Percentiles rank a stretch among this genome's conserved stretches.
Conservation (phyloP, 768 basidiomycete genomes). For the Sporobolomyces pararoseus region DNA sequence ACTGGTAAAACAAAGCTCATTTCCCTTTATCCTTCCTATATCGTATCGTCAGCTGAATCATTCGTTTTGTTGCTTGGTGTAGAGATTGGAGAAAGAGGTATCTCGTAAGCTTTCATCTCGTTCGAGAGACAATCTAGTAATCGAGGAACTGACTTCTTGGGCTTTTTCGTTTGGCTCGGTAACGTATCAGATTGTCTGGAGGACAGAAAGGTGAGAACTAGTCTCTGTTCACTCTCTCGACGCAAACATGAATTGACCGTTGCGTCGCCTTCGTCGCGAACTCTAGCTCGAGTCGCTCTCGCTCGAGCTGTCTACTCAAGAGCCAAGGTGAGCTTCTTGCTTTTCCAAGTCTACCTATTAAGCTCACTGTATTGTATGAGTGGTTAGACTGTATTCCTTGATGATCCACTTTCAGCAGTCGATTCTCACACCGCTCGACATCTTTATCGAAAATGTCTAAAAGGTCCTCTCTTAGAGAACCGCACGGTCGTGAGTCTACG, state of each 20-base stretch:
- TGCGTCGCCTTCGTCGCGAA: too few species aligned
- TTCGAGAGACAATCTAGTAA: neutral
- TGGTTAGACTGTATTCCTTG: constrained; percentile 51
- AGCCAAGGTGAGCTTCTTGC: constrained; percentile 58
- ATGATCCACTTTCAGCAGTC: constrained; percentile 45
- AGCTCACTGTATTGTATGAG: too few species aligned
- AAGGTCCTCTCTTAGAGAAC: constrained; percentile 70
- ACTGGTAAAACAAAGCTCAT: constrained; percentile 49
- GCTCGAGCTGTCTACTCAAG: constrained; percentile 89
- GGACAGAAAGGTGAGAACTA: constrained; percentile 40
- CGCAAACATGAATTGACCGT: too few species aligned
- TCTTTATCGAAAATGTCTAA: constrained; percentile 54
- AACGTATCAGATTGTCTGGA: constrained; percentile 35
- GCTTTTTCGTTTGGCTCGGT: neutral
- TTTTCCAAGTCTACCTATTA: neutral
- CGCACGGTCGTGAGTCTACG: constrained; percentile 69
- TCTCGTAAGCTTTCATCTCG: constrained; percentile 5
- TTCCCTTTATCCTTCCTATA: neutral
- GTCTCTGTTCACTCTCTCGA: neutral
- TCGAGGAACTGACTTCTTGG: neutral
- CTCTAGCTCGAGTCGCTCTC: constrained; percentile 55
- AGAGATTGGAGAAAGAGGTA: constrained; percentile 44
- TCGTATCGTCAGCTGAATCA: neutral
- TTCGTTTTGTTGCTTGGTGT: too few species aligned
- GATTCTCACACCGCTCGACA: constrained; percentile 69